Conservation (phyloP, 768 basidiomycete genomes). For the Boletus reticuloceps region DNA sequence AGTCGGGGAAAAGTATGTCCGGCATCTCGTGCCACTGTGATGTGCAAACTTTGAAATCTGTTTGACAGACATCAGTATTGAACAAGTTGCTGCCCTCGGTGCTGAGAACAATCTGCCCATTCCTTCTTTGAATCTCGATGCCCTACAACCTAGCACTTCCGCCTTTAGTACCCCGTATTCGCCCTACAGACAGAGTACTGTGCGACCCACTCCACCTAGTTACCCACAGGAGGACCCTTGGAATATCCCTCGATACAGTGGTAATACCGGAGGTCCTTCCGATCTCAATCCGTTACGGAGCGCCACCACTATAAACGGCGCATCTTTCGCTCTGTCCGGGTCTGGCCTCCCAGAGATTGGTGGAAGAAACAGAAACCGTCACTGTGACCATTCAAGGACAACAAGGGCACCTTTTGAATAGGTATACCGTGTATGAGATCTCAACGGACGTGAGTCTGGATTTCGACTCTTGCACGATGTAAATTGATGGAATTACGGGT, state of each 20-base stretch:
- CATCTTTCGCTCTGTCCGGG: constrained; percentile 60
- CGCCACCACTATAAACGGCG: constrained; percentile 37
- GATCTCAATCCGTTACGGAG: constrained; percentile 26
- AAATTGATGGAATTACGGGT: constrained; percentile 9
- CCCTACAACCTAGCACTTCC: constrained; percentile 53
- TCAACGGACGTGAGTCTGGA: constrained; percentile 61
- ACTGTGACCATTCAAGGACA: constrained; percentile 76
- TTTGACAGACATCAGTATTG: constrained; percentile 68
- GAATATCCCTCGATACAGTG: constrained; percentile 40
- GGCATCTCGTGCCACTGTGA: background rate
- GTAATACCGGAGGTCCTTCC: constrained; percentile 31
- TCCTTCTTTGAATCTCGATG: constrained; percentile 63
- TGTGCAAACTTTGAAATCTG: background rate
- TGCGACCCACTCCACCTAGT: constrained; percentile 46
- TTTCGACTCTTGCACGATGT: constrained; percentile 2
- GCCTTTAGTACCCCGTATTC: constrained; percentile 42
- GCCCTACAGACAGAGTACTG: constrained; percentile 44
- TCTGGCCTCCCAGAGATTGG: constrained; percentile 76
- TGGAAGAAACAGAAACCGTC: constrained; percentile 81
- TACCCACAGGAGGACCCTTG: constrained; percentile 71
- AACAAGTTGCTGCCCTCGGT: constrained; percentile 75
- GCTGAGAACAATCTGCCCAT: constrained; percentile 77
- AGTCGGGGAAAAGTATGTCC: constrained; percentile 68
- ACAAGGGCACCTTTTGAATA: constrained; percentile 88
- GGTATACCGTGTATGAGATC: constrained; percentile 84